Evolutionary conservation across 2,329 filamentous ascomycete genomes (phyloP), one percentile per base, ranked within the genome.

Genomic region (Lasiodiplodia sp.): DNA sequence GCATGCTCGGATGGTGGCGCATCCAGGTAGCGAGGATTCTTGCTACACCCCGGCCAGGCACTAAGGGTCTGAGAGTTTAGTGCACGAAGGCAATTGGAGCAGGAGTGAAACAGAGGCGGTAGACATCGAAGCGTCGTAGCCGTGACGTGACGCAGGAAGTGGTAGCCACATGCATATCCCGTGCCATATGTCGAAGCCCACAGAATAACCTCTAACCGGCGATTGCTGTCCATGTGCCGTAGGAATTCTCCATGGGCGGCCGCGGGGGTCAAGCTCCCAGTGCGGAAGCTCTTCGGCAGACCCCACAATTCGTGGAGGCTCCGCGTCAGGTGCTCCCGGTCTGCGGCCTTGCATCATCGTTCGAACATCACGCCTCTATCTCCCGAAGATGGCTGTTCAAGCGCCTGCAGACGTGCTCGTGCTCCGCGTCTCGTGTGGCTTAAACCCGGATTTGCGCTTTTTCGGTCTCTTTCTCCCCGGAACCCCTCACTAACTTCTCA

Each of bases 301-400:
- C 60, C 60, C 58, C 60, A 64, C 60, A 64, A 52, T 64, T 64
- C 60, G 47, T 64, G 60, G 60, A 52, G 47, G 47, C 60, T 64
- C 47, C 60, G 47, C 47, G 47, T 64, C 60, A 64, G 60, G 60
- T 52, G 44, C 25, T 34, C 44, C 18, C 3, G 4, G 10, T 44
- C 25, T 62, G 58, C 40, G 37, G n/a, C 12, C 38, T 60, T 60
- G 57, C 57, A 60, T 60, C 57, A 60, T 60, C 38, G 34, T 16
- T 38, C 57, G 25, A 47, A 47, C n/a, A 60, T 60, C 38, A 23
- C 44, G n/a, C 57, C 23, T 53, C 47, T 52, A 38, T 21, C 47
- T 52, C 51, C 60, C 44, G 23, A 25, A 52, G 14, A 52, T 12
- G 60, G 44, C 44, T 52, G n/a, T 23, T 37, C 60, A 64, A 38